Evolutionary conservation across 2,329 filamentous ascomycete species (phyloP).

Genomic region (Fusarium tupiense): DNA sequence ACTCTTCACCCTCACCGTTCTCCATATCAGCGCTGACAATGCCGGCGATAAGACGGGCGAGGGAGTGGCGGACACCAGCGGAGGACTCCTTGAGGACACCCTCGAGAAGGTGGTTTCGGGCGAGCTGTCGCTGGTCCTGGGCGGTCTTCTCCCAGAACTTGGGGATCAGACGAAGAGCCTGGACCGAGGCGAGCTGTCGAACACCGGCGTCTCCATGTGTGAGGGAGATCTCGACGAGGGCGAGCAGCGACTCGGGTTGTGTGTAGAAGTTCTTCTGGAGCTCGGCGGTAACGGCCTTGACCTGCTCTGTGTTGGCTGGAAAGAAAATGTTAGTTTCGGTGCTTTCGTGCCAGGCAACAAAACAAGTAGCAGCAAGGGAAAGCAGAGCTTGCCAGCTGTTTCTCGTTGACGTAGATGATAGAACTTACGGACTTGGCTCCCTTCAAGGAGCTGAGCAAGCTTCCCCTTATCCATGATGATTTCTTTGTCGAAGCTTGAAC

Average conservation of each 20-base stretch:
- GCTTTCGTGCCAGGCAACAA: background rate
- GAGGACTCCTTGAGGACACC: slow-evolving; percentile 83
- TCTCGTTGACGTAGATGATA: background rate
- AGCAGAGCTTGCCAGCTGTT: background rate
- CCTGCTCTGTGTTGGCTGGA: slow-evolving; percentile 84
- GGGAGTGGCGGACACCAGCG: slow-evolving; percentile 82
- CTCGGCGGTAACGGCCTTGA: slow-evolving; percentile 89
- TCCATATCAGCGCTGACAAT: slow-evolving; percentile 85
- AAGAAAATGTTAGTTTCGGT: slow-evolving; percentile 25
- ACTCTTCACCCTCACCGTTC: slow-evolving; percentile 79
- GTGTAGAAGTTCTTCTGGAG: slow-evolving; percentile 95
- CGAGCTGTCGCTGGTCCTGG: slow-evolving; percentile 78
- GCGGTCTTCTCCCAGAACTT: slow-evolving; percentile 87
- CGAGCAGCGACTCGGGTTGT: slow-evolving; percentile 82
- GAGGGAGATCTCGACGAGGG: slow-evolving; percentile 88
- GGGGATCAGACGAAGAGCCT: slow-evolving; percentile 81
- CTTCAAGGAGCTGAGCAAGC: slow-evolving; percentile 87
- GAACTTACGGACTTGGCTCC: slow-evolving; percentile 84
- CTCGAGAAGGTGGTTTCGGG: slow-evolving; percentile 85
- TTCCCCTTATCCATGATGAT: slow-evolving; percentile 66
- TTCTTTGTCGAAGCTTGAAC: slow-evolving; percentile 36
- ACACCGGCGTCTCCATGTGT: slow-evolving; percentile 78
- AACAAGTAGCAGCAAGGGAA: slow-evolving; percentile 2
- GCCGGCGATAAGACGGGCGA: slow-evolving; percentile 86
- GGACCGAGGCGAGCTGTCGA: slow-evolving; percentile 90